Conservation (phyloP, 2,329 filamentous ascomycete species). For the Fusarium mexicanum region DNA sequence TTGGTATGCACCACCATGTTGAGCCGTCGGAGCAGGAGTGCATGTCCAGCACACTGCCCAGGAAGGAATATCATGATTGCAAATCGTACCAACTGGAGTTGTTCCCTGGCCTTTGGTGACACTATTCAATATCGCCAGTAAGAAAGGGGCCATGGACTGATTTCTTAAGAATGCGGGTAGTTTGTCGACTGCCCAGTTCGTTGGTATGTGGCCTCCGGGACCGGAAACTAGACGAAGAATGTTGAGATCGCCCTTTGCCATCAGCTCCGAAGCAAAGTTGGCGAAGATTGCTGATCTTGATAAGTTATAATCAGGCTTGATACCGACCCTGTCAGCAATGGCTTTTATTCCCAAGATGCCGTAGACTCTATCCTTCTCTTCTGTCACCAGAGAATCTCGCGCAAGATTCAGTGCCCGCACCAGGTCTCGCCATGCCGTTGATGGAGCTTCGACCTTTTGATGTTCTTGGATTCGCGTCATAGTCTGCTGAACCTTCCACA, state of each 20-base stretch:
- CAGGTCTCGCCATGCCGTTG: not conserved
- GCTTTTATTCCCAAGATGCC: conserved; percentile 4
- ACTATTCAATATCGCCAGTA: not conserved
- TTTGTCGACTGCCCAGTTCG: not conserved
- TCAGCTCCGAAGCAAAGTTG: not conserved
- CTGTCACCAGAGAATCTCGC: not conserved
- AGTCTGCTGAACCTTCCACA: not conserved
- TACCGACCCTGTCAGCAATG: not conserved
- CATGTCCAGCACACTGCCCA: conserved; percentile 12
- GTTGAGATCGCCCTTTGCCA: not conserved
- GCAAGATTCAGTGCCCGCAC: not conserved
- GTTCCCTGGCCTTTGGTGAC: not conserved
- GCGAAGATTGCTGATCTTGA: not conserved
- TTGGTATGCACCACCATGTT: not conserved
- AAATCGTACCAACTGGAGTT: not conserved
- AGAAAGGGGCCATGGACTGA: not conserved
- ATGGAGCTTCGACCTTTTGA: not conserved
- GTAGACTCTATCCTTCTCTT: conserved; percentile 11
- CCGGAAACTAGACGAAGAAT: not conserved
- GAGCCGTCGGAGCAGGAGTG: not conserved
- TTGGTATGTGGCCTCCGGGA: not conserved
- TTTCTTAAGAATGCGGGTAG: not conserved
- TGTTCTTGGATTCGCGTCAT: not conserved
- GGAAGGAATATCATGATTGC: not conserved
- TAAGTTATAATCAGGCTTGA: not conserved